phyloP scores from a whole-genome alignment of 1,284 basidiomycete genomes.

The Mycena sp. region DNA sequence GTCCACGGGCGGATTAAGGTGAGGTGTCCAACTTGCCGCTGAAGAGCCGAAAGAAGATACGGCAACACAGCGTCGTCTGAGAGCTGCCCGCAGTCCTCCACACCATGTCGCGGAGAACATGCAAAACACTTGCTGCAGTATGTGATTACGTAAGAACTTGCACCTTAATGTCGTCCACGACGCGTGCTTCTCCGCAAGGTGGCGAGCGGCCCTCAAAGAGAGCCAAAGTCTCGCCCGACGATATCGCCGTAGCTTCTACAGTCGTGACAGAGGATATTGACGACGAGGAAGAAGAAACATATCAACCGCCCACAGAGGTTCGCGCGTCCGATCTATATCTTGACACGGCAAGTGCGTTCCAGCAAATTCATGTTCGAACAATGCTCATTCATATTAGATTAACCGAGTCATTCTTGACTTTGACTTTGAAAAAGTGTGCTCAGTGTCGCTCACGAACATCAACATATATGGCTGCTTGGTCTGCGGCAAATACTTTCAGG shows the following conservation, averaged over 20 bases:
- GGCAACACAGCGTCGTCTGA: constrained; percentile 14
- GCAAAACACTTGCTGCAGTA: neutral
- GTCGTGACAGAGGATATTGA: constrained; percentile 20
- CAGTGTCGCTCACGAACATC: constrained; percentile 94
- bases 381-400: constrained; percentile 62
- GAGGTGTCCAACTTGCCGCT: constrained; percentile 32
- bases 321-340: constrained; percentile 91
- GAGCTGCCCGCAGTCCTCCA: constrained; percentile 2
- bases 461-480: constrained; percentile 98
- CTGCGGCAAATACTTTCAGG: constrained; percentile 99
- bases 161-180: constrained; percentile 18
- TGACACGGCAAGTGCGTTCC: constrained; percentile 77
- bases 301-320: constrained; percentile 49
- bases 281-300: constrained; percentile 51
- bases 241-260: constrained; percentile 22
- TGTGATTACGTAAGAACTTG: neutral
- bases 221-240: constrained; percentile 45
- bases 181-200: constrained; percentile 20
- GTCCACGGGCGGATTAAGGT: constrained; percentile 59
- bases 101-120: constrained; percentile 17
- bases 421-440: constrained; percentile 99
- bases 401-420: constrained; percentile 93
- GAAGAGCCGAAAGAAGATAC: constrained; percentile 23
- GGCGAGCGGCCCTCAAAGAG: constrained; percentile 55
- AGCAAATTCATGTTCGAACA: constrained; percentile 17